phyloP scores from a whole-genome alignment of 1,284 basidiomycete genomes.

The Grifola frondosa region DNA sequence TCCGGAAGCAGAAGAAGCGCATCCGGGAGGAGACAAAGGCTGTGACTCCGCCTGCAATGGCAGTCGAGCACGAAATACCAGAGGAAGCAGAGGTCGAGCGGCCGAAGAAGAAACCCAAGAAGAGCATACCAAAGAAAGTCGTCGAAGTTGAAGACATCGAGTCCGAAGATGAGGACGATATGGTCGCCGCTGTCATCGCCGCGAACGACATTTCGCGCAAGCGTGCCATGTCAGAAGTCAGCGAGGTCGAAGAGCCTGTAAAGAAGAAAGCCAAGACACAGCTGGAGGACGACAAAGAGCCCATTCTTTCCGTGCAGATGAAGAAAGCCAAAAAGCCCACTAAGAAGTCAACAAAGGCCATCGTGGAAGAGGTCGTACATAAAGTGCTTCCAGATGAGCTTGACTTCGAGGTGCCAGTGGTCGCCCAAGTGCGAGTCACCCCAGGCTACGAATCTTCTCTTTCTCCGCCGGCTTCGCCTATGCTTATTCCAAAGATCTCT shows the following conservation, averaged over 20 bases:
- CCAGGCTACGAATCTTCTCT: constrained; percentile 42
- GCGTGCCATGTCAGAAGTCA: constrained; percentile 27
- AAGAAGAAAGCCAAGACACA: constrained; percentile 33
- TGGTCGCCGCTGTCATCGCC: constrained; percentile 15
- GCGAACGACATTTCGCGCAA: constrained; percentile 21
- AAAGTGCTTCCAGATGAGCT: constrained; percentile 52
- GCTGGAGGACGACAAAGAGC: constrained; percentile 35
- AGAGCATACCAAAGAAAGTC: constrained; percentile 32
- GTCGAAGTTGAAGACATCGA: constrained; percentile 33
- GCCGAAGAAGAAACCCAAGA: constrained; percentile 47
- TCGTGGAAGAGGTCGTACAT: constrained; percentile 38
- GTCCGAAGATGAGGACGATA: constrained; percentile 48
- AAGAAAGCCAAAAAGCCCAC: constrained; percentile 33
- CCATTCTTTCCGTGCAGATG: constrained; percentile 32
- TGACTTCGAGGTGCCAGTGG: constrained; percentile 48
- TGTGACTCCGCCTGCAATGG: constrained; percentile 17
- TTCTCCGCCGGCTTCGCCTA: constrained; percentile 38
- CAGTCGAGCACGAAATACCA: constrained; percentile 15
- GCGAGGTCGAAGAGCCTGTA: constrained; percentile 32
- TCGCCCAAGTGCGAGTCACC: constrained; percentile 50
- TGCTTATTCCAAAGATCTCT: constrained; percentile 26
- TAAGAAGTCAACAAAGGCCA: constrained; percentile 44
- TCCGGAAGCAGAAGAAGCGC: constrained; percentile 61
- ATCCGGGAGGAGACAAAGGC: constrained; percentile 32
- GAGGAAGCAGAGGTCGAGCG: constrained; percentile 39